Evolutionary conservation across 345 rosid genomes (phyloP).

Genomic region (Salix koriyanagi): DNA sequence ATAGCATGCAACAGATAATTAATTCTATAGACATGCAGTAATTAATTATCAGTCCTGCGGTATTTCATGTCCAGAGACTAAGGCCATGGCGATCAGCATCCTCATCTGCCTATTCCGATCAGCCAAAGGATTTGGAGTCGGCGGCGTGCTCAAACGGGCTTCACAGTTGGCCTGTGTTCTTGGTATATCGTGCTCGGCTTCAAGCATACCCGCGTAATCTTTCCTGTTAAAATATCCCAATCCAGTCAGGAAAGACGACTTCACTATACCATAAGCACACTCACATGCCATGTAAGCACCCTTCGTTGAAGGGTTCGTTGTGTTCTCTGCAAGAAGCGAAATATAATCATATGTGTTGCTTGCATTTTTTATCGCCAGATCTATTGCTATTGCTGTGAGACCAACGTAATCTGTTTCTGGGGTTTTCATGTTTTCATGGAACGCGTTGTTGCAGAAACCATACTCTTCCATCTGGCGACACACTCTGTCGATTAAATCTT

Average conservation of each 20-base stretch:
- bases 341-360: not conserved
- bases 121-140: not conserved
- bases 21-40: not conserved
- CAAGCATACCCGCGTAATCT: not conserved
- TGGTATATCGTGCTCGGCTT: not conserved
- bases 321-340: not conserved
- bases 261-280: not conserved
- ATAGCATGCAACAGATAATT: not conserved
- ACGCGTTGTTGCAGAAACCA: not conserved
- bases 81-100: not conserved
- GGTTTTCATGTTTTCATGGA: not conserved
- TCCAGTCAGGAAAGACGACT: not conserved
- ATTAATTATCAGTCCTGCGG: not conserved
- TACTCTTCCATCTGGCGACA: not conserved
- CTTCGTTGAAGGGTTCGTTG: not conserved
- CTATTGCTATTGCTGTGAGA: not conserved
- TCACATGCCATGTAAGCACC: not conserved
- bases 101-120: not conserved
- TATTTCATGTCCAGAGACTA: not conserved
- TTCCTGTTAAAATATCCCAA: not conserved
- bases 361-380: not conserved
- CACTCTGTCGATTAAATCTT: not conserved
- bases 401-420: not conserved
- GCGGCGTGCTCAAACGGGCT: not conserved
- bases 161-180: not conserved